phyloP scores from a whole-genome alignment of 2,329 filamentous ascomycete species.

The Davidsoniella neocaledoniae region DNA sequence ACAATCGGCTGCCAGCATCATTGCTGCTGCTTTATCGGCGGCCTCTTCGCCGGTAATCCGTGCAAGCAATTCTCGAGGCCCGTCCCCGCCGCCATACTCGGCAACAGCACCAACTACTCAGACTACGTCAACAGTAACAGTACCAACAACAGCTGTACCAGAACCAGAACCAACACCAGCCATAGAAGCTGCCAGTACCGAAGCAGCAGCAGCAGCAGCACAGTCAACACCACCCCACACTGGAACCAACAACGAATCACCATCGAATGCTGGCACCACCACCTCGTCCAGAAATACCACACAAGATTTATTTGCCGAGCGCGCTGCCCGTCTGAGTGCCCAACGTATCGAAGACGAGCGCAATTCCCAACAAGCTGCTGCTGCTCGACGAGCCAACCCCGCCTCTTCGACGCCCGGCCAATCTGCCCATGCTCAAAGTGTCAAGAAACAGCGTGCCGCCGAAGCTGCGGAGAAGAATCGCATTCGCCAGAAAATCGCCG shows the following conservation, averaged over 20 bases:
- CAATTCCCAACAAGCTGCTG: conserved; percentile 2
- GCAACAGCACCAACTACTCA: conserved; percentile 7
- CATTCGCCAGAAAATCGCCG: conserved; percentile 58
- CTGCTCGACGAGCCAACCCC: conserved; percentile 19
- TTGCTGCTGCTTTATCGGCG: conserved; percentile 13
- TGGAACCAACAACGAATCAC: background rate
- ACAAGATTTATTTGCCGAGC: conserved; percentile 31
- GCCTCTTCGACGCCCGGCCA: conserved; percentile 16
- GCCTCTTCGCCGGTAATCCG: conserved; percentile 13
- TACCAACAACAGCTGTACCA: background rate
- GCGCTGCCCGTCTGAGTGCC: conserved; percentile 27
- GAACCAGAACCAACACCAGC: background rate
- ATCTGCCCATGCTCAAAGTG: conserved; percentile 32
- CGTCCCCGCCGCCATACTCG: conserved; percentile 12
- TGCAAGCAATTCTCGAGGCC: conserved; percentile 11
- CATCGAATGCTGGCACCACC: background rate
- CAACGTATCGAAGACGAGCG: conserved; percentile 19
- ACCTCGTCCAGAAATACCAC: background rate
- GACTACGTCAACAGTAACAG: conserved; percentile 13
- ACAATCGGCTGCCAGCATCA: conserved; percentile 11
- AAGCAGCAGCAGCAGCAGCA: background rate
- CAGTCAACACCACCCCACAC: background rate
- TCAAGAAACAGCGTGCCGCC: conserved; percentile 48
- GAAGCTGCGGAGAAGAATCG: conserved; percentile 41
- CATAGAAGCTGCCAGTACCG: background rate